Percentiles rank a stretch among this genome's conserved stretches.
Evolutionary conservation across 2,329 filamentous ascomycete genomes (phyloP).

Genomic region (Aspergillus nomiae): DNA sequence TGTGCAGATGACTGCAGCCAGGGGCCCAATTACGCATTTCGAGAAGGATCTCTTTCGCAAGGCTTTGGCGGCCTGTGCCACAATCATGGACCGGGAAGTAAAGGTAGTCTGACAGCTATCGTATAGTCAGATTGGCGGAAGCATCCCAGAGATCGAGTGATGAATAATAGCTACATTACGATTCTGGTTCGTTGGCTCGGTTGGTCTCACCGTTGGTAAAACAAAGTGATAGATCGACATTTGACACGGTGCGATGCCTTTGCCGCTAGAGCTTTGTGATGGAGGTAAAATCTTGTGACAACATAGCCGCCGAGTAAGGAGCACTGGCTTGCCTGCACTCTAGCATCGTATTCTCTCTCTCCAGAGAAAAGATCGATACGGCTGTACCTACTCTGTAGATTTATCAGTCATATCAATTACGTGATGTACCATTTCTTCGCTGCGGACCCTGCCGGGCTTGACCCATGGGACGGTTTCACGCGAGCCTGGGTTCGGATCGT

Average conservation of each 20-base stretch:
- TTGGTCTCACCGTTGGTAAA: neutral
- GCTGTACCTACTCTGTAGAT: neutral
- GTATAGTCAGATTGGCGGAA: neutral
- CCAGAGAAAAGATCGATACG: neutral
- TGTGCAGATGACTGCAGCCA: constrained; percentile 22
- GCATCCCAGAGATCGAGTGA: neutral
- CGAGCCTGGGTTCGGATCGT: constrained; percentile 24
- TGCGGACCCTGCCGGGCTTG: constrained; percentile 22
- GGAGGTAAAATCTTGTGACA: constrained; percentile 17
- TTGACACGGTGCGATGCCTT: neutral
- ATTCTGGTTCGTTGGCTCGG: neutral
- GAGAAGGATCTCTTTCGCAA: constrained; percentile 14
- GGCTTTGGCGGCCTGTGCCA: constrained; percentile 5
- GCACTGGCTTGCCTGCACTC: neutral
- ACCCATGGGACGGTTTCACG: constrained; percentile 24
- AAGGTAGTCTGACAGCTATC: constrained; percentile 10
- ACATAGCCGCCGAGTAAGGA: constrained; percentile 12
- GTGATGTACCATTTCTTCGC: neutral
- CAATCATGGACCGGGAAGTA: constrained; percentile 8
- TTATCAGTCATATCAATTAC: constrained; percentile 1
- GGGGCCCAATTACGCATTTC: constrained; percentile 16
- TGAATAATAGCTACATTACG: too few species aligned
- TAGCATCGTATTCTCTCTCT: neutral
- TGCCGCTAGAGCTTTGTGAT: constrained; percentile 10
- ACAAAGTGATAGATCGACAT: constrained; percentile 5